Evolutionary conservation across 129 eudicot species (phyloP).

Genomic region (Smallanthus sonchifolius): DNA sequence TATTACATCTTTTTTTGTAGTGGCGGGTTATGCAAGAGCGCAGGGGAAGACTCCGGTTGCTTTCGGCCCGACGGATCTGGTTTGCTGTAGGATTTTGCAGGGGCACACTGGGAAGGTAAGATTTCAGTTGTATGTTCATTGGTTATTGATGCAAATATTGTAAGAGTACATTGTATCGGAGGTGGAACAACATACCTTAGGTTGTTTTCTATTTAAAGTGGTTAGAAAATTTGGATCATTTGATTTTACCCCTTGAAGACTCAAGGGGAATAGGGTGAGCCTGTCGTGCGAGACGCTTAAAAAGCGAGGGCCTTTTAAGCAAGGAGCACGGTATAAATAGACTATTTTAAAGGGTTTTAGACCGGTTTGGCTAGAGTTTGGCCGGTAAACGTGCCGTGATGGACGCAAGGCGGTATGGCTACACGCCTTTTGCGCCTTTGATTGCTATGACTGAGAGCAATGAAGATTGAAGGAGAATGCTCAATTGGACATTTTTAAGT

Average conservation of each 20-base stretch:
- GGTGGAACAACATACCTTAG: neutral
- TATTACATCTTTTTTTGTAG: constrained; percentile 43
- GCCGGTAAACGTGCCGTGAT: no score
- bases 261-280: no score
- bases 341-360: no score
- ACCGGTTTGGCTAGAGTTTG: no score
- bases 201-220: constrained; percentile 2
- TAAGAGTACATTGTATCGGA: neutral
- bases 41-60: constrained; percentile 72
- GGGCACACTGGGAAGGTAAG: constrained; percentile 94
- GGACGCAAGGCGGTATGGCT: no score
- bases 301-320: no score
- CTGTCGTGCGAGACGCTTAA: no score
- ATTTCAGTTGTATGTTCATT: constrained; percentile 6
- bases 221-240: constrained; percentile 10
- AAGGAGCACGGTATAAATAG: no score
- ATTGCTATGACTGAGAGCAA: no score
- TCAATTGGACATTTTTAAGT: no score
- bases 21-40: constrained; percentile 71
- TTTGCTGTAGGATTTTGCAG: constrained; percentile 84
- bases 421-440: no score
- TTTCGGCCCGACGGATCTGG: constrained; percentile 87
- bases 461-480: no score
- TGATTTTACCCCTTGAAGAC: neutral
- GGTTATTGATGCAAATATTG: neutral